A percentile compares a stretch with the other conserved stretches of the same genome.
phyloP scores from a whole-genome alignment of 192 early-diverging fungal species.

The Phycomyces nitens region DNA sequence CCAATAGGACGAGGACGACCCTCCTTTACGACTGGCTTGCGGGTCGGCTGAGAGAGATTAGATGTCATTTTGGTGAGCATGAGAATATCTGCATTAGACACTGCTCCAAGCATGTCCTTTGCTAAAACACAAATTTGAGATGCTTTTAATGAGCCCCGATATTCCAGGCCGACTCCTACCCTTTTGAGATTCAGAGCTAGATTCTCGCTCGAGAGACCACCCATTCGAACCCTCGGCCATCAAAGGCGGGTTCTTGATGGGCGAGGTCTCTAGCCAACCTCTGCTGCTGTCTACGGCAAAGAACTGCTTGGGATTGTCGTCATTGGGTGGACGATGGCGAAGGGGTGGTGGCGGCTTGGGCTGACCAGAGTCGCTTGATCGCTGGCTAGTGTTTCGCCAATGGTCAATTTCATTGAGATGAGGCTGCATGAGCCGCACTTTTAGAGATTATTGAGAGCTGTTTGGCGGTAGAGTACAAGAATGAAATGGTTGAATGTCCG shows the following conservation, averaged over 20 bases:
- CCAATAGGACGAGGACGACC: neutral
- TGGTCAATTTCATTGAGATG: too few species aligned
- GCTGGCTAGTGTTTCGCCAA: too few species aligned
- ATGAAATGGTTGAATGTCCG: too few species aligned
- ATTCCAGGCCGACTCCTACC: too few species aligned
- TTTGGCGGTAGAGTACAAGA: too few species aligned
- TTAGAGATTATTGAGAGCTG: too few species aligned
- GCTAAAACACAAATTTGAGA: neutral
- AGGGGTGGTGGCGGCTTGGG: neutral
- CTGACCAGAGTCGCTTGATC: too few species aligned
- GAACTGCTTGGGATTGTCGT: neutral
- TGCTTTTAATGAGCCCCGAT: neutral
- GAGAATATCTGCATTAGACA: slow-evolving; percentile 29
- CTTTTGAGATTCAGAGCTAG: neutral
- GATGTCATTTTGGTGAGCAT: slow-evolving; percentile 20
- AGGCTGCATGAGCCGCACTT: too few species aligned
- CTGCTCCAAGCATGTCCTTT: slow-evolving; percentile 24
- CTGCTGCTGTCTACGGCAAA: neutral
- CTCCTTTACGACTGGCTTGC: neutral
- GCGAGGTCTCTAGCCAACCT: neutral
- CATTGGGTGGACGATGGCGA: neutral
- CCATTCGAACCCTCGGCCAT: neutral
- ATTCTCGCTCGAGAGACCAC: neutral
- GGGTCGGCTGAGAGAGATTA: neutral
- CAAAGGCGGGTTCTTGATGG: neutral